Conservation (phyloP, 768 basidiomycete species). For the Sistotremastrum suecicum region DNA sequence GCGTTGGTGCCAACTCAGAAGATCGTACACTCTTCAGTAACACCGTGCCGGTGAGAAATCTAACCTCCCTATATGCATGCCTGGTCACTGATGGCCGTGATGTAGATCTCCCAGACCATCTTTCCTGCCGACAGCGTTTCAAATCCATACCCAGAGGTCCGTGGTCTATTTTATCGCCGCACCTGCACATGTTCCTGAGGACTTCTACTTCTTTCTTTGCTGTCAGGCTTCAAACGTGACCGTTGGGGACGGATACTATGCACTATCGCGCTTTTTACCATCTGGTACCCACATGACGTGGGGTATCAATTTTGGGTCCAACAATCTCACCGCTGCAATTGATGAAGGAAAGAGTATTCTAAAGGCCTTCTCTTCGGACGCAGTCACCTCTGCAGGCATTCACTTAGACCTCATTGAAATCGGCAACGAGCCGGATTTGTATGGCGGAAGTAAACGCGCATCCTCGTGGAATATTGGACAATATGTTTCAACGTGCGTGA, state of each 20-base stretch:
- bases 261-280: slow-evolving; percentile 37
- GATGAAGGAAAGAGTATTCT: slow-evolving; percentile 33
- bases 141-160: slow-evolving; percentile 45
- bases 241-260: slow-evolving; percentile 44
- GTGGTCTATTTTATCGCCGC: too few relatives aligned
- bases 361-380: slow-evolving; percentile 30
- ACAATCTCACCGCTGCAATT: slow-evolving; percentile 35
- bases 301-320: slow-evolving; percentile 50
- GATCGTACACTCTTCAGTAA: slow-evolving; percentile 45
- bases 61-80: not conserved
- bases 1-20: slow-evolving; percentile 44
- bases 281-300: slow-evolving; percentile 43
- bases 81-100: not conserved
- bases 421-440: slow-evolving; percentile 51
- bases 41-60: slow-evolving; percentile 25
- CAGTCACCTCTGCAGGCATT: slow-evolving; percentile 26
- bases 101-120: slow-evolving; percentile 29
- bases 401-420: slow-evolving; percentile 44
- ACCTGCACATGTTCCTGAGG: too few relatives aligned
- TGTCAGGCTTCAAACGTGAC: slow-evolving; percentile 33
- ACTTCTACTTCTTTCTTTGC: too few relatives aligned
- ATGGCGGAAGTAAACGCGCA: slow-evolving; percentile 29
- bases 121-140: slow-evolving; percentile 36
- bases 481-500: slow-evolving; percentile 36
- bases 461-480: slow-evolving; percentile 25